phyloP scores from a whole-genome alignment of 257 asterid genomes.

The Salvia miltiorrhiza region DNA sequence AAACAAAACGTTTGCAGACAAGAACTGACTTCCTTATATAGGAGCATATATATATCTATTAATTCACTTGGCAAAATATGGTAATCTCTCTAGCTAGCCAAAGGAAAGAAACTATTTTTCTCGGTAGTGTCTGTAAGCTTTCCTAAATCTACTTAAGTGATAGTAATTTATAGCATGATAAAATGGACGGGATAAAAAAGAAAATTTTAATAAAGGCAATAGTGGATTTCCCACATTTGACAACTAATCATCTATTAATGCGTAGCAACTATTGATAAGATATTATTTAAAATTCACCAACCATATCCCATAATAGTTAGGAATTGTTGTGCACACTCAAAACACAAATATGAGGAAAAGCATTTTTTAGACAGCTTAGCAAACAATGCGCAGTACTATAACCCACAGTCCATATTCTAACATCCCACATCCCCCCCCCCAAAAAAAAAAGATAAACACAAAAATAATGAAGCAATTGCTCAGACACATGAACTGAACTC shows the following conservation, averaged over 20 bases:
- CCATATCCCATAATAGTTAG: background rate
- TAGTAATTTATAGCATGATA: background rate
- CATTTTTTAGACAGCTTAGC: background rate
- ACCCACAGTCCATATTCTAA: background rate
- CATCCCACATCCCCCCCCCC: background rate
- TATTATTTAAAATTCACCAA: background rate
- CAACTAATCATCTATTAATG: background rate
- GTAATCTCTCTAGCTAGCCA: background rate
- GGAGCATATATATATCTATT: background rate
- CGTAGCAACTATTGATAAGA: background rate
- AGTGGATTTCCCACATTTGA: background rate
- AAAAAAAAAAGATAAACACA: background rate
- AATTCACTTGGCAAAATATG: background rate
- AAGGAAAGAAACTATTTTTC: background rate
- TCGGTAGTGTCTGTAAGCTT: background rate
- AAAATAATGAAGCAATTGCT: background rate
- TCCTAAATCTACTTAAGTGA: background rate
- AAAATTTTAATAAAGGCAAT: background rate
- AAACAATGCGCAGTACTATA: background rate
- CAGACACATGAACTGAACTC: background rate
- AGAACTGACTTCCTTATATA: background rate
- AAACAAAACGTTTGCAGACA: background rate
- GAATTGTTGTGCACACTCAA: background rate
- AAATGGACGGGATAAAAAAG: background rate
- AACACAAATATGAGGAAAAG: background rate